Conservation (phyloP, 495 filamentous ascomycete genomes). For the Thermochaetoides thermophila region DNA sequence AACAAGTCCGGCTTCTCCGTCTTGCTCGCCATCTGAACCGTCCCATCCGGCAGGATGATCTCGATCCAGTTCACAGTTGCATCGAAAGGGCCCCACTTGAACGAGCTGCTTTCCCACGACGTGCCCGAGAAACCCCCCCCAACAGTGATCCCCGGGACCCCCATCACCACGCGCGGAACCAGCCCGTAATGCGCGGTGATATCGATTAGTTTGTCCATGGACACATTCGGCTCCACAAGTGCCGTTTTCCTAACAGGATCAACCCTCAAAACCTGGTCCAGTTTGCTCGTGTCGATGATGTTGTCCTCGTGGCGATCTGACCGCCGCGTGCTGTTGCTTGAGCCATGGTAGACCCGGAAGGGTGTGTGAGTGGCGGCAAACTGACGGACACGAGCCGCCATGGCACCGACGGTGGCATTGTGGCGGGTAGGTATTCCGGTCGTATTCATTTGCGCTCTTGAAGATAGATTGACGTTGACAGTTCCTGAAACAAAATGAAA, state of each 20-base stretch:
- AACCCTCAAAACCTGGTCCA: slow-evolving; percentile 26
- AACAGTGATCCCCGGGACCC: slow-evolving; percentile 50
- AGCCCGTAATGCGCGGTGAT: slow-evolving; percentile 36
- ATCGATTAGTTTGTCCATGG: slow-evolving; percentile 47
- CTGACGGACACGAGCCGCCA: slow-evolving; percentile 1
- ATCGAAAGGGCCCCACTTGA: slow-evolving; percentile 46
- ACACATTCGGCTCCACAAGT: slow-evolving; percentile 49
- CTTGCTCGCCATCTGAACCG: slow-evolving; percentile 24
- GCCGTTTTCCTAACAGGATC: slow-evolving; percentile 24
- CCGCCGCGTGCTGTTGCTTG: slow-evolving; percentile 53
- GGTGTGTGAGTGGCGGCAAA: slow-evolving; percentile 13
- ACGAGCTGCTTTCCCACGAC: slow-evolving; percentile 43
- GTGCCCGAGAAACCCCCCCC: slow-evolving; percentile 50
- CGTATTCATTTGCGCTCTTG: too few relatives aligned
- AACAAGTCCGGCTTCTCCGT: slow-evolving; percentile 35
- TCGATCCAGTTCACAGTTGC: slow-evolving; percentile 39
- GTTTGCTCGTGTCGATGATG: slow-evolving; percentile 27
- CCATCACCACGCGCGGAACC: slow-evolving; percentile 43
- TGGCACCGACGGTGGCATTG: neutral
- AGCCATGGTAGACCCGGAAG: slow-evolving; percentile 64
- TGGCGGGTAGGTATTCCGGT: too few relatives aligned
- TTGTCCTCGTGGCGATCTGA: slow-evolving; percentile 26
- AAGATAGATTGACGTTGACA: too few relatives aligned
- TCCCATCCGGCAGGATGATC: slow-evolving; percentile 43
- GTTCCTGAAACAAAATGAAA: too few relatives aligned